A percentile compares a stretch with the other conserved stretches of the same genome.
Evolutionary conservation across 352 stramenopile species (phyloP).

Genomic region (Globisporangium abappressorium): DNA sequence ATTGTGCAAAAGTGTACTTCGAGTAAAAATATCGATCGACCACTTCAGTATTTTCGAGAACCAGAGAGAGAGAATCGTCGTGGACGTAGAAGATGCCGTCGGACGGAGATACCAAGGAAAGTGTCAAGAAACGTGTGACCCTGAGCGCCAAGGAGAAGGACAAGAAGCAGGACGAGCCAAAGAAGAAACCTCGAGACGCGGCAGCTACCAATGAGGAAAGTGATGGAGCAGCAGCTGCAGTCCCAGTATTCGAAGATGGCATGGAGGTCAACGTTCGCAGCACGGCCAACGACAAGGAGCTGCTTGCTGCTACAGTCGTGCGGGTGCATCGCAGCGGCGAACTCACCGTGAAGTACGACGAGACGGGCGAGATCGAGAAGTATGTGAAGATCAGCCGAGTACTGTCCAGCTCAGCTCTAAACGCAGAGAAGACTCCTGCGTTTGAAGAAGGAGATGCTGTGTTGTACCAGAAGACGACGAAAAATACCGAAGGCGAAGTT

Average conservation of each 20-base stretch:
- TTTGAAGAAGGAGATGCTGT: constrained; percentile 26
- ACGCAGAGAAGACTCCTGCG: background rate
- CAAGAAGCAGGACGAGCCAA: background rate
- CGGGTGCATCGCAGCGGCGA: constrained; percentile 37
- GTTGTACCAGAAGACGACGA: constrained; percentile 13
- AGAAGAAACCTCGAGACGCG: constrained; percentile 1
- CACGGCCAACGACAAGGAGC: constrained; percentile 7
- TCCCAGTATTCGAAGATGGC: constrained; percentile 4
- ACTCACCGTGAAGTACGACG: constrained; percentile 33
- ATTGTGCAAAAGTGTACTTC: background rate
- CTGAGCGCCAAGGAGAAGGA: constrained; percentile 12
- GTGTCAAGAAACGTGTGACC: constrained; percentile 4
- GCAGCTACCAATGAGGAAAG: background rate
- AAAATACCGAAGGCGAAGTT: constrained; percentile 11
- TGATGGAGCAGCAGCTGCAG: background rate
- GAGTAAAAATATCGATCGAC: background rate
- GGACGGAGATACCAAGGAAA: constrained; percentile 7
- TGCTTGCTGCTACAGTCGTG: constrained; percentile 25
- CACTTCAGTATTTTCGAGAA: background rate
- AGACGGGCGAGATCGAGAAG: constrained; percentile 33
- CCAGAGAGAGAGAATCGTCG: background rate
- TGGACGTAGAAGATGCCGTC: constrained; percentile 10
- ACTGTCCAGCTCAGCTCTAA: background rate
- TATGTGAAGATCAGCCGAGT: constrained; percentile 21
- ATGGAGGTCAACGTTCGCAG: constrained; percentile 16